Conservation (phyloP, 129 eudicot species). For the Rutidosis leptorrhynchoides region DNA sequence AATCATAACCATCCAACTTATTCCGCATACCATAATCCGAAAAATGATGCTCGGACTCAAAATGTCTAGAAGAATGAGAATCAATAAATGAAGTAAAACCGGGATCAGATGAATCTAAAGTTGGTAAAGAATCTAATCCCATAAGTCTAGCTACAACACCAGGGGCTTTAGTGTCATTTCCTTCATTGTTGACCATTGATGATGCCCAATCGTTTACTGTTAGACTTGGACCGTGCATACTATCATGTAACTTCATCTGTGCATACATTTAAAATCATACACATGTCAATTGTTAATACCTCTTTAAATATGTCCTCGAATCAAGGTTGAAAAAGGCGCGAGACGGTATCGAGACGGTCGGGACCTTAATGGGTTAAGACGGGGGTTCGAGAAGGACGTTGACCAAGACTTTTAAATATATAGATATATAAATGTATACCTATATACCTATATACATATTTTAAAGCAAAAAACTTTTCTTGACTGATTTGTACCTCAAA, state of each 20-base stretch:
- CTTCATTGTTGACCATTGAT: conserved; percentile 55
- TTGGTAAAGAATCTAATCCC: conserved; percentile 93
- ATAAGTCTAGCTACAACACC: conserved; percentile 99
- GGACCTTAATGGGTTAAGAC: too few relatives aligned
- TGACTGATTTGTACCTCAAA: too few relatives aligned
- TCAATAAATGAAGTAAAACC: conserved; percentile 41
- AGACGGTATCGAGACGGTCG: too few relatives aligned
- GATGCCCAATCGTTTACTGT: conserved; percentile 55
- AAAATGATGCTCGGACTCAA: conserved; percentile 42
- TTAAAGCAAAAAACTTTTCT: too few relatives aligned
- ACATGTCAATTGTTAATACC: too few relatives aligned
- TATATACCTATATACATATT: too few relatives aligned
- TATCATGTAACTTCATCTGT: conserved; percentile 50
- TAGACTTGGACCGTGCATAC: conserved; percentile 38
- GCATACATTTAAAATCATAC: too few relatives aligned
- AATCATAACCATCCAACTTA: conserved; percentile 74
- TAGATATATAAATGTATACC: too few relatives aligned
- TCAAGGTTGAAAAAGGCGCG: too few relatives aligned
- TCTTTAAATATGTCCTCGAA: too few relatives aligned
- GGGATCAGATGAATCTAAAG: conserved; percentile 51
- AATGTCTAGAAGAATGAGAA: conserved; percentile 54
- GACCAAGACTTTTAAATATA: too few relatives aligned
- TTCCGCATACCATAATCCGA: conserved; percentile 50
- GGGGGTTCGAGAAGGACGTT: too few relatives aligned
- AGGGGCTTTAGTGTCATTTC: conserved; percentile 62